Conservation (phyloP, 2,329 filamentous ascomycete species). For the Sordariomycetes sp. region DNA sequence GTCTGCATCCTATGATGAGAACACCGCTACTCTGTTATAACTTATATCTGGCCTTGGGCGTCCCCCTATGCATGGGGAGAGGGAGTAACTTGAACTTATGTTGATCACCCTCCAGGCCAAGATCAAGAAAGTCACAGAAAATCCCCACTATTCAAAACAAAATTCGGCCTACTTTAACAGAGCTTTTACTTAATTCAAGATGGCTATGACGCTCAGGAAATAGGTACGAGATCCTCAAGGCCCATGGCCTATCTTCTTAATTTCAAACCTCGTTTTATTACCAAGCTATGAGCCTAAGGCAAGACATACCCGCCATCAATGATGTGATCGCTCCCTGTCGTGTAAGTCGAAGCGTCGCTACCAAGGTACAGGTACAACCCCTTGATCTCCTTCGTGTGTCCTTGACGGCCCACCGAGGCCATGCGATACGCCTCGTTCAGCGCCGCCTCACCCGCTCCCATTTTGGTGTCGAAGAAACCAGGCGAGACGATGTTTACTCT, state of each 20-base stretch:
- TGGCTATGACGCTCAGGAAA: no score
- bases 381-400: conserved; percentile 67
- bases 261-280: not conserved
- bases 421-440: not conserved
- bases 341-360: conserved; percentile 77
- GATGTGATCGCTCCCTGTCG: conserved; percentile 62
- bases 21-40: no score
- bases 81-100: no score
- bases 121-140: no score
- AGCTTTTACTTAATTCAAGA: no score
- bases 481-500: conserved; percentile 63
- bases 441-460: conserved; percentile 19
- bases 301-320: conserved; percentile 65
- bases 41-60: no score
- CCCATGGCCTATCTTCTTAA: not conserved
- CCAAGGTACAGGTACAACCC: conserved; percentile 74
- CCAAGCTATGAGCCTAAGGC: conserved; percentile 20
- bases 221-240: no score
- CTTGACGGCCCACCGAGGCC: conserved; percentile 46
- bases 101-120: no score
- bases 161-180: no score
- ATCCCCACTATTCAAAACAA: no score
- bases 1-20: no score
- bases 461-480: conserved; percentile 66
- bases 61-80: no score